Conservation (phyloP, 257 asterid genomes). For the Nicotiana paniculata region DNA sequence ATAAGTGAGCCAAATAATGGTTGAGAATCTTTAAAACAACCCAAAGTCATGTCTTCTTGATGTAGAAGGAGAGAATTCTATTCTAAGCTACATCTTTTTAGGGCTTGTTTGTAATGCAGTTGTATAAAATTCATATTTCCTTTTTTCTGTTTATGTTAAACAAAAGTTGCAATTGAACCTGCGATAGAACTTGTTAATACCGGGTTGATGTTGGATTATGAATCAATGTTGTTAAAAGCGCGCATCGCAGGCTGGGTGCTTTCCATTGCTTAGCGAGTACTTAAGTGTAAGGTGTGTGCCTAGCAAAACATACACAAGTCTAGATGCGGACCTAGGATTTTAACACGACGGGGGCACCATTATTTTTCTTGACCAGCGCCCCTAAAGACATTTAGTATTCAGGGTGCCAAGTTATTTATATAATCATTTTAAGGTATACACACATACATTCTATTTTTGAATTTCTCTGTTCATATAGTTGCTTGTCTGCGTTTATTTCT, state of each 20-base stretch:
- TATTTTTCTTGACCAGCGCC: too few species aligned
- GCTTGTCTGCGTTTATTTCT: not conserved
- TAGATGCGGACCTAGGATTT: too few species aligned
- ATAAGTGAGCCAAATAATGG: not conserved
- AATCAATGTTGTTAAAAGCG: not conserved
- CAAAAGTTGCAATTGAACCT: not conserved
- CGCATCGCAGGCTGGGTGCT: not conserved
- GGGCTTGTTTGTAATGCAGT: not conserved
- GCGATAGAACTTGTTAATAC: not conserved
- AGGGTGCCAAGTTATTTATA: too few species aligned
- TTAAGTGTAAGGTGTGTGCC: not conserved
- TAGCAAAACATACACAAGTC: not conserved
- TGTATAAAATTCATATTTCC: not conserved
- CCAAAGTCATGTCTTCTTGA: not conserved
- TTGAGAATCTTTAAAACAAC: not conserved
- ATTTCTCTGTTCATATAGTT: not conserved
- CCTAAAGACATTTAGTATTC: too few species aligned
- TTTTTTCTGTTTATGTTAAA: not conserved
- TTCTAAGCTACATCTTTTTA: not conserved
- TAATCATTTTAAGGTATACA: too few species aligned
- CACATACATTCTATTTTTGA: not conserved
- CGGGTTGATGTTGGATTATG: not conserved
- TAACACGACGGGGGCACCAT: too few species aligned
- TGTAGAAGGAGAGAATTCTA: not conserved
- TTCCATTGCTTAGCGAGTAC: not conserved